phyloP scores from a whole-genome alignment of 1,284 basidiomycete genomes.

The Tilletia caries region DNA sequence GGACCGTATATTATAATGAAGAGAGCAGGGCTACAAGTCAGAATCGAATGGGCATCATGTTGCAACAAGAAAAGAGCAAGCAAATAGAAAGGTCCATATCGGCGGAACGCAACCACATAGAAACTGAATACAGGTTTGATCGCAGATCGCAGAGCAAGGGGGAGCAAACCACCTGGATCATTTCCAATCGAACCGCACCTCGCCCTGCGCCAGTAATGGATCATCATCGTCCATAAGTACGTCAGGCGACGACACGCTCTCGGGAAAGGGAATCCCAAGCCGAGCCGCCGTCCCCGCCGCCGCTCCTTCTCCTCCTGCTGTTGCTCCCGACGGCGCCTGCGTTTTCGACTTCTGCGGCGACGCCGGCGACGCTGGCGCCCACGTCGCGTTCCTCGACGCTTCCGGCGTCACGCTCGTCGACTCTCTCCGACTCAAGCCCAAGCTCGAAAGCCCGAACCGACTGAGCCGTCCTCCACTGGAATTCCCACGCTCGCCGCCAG shows the following conservation, averaged over 20 bases:
- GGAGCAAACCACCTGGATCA: not conserved
- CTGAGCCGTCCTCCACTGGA: constrained; percentile 32
- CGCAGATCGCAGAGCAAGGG: too few species aligned
- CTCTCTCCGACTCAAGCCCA: constrained; percentile 43
- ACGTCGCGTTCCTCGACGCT: constrained; percentile 18
- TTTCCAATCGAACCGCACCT: constrained; percentile 50
- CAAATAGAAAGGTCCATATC: too few species aligned
- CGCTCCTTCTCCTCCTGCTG: constrained; percentile 25
- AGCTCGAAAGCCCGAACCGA: constrained; percentile 23
- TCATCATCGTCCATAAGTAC: constrained; percentile 39
- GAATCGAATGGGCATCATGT: too few species aligned
- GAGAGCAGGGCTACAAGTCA: too few species aligned
- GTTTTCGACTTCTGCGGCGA: not conserved
- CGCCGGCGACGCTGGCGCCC: not conserved
- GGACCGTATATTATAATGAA: too few species aligned
- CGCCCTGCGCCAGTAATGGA: constrained; percentile 43
- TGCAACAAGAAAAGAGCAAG: too few species aligned
- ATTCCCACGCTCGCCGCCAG: constrained; percentile 22
- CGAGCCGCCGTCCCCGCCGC: too few species aligned
- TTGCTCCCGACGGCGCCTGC: not conserved
- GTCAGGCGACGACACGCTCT: not conserved
- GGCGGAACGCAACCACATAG: too few species aligned
- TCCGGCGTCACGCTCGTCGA: constrained; percentile 21
- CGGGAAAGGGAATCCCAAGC: constrained; percentile 21
- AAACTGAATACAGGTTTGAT: too few species aligned